phyloP scores from a whole-genome alignment of 139 green algal species.

The Micractinium sp. region DNA sequence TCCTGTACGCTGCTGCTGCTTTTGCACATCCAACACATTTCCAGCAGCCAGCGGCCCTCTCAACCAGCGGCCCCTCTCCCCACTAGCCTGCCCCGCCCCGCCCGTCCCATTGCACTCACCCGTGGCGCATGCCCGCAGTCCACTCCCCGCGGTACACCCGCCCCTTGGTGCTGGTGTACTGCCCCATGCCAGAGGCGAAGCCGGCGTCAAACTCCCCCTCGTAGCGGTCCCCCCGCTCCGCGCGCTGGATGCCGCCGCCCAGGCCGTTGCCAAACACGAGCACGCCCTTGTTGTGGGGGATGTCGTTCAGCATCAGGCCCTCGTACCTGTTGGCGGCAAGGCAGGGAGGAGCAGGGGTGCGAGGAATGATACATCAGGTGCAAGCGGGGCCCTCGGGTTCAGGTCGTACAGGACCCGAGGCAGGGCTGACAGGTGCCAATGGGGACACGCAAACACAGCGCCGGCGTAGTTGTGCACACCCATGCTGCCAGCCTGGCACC shows the following conservation, averaged over 20 bases:
- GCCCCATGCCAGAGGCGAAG: slow-evolving; percentile 86
- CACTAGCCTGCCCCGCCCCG: no score
- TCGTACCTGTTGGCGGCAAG: slow-evolving; percentile 76
- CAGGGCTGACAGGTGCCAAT: not conserved
- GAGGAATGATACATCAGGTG: no score
- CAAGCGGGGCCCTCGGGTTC: no score
- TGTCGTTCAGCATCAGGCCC: slow-evolving; percentile 76
- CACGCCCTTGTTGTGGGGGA: slow-evolving; percentile 85
- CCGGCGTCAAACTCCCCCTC: slow-evolving; percentile 78
- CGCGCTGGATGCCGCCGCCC: slow-evolving; percentile 76
- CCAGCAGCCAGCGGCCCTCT: no score
- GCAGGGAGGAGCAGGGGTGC: not conserved
- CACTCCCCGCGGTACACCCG: slow-evolving; percentile 87
- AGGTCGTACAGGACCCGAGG: no score
- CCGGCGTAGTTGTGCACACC: not conserved
- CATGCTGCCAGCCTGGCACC: not conserved
- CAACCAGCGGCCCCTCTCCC: no score
- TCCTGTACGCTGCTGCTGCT: no score
- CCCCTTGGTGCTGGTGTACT: slow-evolving; percentile 68
- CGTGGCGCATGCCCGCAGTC: slow-evolving; percentile 75
- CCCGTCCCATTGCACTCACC: slow-evolving; percentile 48
- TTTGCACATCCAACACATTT: no score
- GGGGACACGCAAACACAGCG: not conserved
- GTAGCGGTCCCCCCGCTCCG: slow-evolving; percentile 61
- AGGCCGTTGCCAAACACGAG: slow-evolving; percentile 84